Percentiles rank a stretch among this genome's conserved stretches.
Conservation (phyloP, 73 alveolate species). For the Symbiodinium natans region DNA sequence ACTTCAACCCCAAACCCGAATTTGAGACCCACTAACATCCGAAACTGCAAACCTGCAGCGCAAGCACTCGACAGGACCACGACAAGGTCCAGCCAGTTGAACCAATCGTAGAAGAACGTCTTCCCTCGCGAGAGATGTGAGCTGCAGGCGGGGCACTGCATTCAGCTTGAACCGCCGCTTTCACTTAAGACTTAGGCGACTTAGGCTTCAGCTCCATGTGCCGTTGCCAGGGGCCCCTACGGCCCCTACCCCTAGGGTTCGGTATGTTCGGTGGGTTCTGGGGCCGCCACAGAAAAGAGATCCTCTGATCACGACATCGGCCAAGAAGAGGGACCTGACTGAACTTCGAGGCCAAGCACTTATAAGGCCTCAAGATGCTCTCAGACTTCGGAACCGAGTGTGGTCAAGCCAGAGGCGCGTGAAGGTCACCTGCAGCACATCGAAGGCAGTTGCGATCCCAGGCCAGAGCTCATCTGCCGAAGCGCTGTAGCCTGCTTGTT, state of each 20-base stretch:
- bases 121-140: background rate
- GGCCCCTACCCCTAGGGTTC: no score
- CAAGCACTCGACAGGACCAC: background rate
- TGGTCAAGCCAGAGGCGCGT: background rate
- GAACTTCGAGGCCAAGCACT: no score
- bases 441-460: background rate
- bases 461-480: background rate
- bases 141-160: background rate
- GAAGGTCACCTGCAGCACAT: background rate
- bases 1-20: no score
- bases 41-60: background rate
- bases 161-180: background rate
- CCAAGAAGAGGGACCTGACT: slow-evolving; percentile 1
- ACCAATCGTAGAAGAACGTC: background rate
- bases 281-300: slow-evolving; percentile 1
- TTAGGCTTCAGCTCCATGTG: no score
- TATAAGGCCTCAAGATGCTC: no score
- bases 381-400: no score
- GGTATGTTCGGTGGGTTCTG: background rate
- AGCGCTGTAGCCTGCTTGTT: background rate
- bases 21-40: background rate
- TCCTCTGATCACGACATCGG: background rate
- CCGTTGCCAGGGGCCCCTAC: no score
- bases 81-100: slow-evolving; percentile 1
- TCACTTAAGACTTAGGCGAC: background rate